A percentile compares a stretch with the other conserved stretches of the same genome.
Evolutionary conservation across 495 filamentous ascomycete genomes (phyloP).

Genomic region (Tuber brumale): DNA sequence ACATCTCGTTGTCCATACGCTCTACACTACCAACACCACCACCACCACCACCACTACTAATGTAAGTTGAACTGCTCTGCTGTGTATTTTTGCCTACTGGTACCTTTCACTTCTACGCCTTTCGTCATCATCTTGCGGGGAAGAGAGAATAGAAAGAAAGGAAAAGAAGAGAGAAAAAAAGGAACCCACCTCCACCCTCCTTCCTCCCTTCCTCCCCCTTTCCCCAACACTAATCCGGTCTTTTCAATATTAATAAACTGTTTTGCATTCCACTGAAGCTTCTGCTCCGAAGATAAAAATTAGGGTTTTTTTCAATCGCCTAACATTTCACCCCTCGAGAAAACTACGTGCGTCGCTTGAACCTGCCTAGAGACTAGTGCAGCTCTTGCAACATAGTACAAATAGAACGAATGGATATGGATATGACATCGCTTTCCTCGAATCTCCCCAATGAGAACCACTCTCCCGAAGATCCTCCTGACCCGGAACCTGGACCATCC

Average conservation of each 20-base stretch:
- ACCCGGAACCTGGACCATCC: conserved; percentile 44
- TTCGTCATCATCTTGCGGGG: background rate
- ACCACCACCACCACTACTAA: conserved; percentile 4
- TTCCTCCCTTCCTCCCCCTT: background rate
- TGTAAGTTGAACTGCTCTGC: conserved; percentile 5
- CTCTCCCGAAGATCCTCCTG: conserved; percentile 55
- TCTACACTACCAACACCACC: conserved; percentile 9
- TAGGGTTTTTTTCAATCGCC: background rate
- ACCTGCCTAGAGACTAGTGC: background rate
- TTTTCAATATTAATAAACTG: background rate
- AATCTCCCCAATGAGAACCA: conserved; percentile 40
- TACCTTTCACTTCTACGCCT: background rate
- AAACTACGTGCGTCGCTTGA: background rate
- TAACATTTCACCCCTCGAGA: background rate
- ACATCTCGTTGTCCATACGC: conserved; percentile 18
- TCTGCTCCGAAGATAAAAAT: background rate
- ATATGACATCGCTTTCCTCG: conserved; percentile 40
- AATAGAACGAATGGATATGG: conserved; percentile 27
- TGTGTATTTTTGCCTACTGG: background rate
- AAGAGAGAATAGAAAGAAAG: background rate
- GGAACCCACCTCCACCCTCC: background rate
- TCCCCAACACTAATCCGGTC: background rate
- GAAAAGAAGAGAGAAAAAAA: background rate
- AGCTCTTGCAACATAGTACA: background rate
- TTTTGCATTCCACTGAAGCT: background rate